These are phyloP conservation scores for Picea mariana DNA, from an alignment of 83 land plant genomes.

Conservation along the genomic window DNA sequence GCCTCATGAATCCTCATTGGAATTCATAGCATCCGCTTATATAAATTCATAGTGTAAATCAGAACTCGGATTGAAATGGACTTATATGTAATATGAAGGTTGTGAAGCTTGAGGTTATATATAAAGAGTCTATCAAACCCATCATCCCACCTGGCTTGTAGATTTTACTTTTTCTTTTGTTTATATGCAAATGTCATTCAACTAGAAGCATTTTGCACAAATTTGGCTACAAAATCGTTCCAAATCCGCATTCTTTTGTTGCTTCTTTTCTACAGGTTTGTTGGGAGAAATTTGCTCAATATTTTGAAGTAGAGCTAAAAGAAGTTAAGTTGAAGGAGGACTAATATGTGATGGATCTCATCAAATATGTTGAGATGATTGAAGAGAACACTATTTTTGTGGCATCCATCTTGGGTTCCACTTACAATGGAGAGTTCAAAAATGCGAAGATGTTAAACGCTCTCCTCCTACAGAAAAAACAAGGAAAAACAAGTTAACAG, in stretches of 20 bases:
- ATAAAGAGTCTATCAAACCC: too few relatives aligned
- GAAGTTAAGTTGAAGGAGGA: conserved; percentile 54
- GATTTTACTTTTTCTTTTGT: too few relatives aligned
- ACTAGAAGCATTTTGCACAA: too few relatives aligned
- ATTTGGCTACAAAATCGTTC: too few relatives aligned
- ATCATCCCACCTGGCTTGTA: too few relatives aligned
- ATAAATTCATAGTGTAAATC: too few relatives aligned
- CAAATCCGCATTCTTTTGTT: neutral
- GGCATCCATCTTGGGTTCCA: conserved; percentile 24
- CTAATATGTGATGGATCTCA: conserved; percentile 62
- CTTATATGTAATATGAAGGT: too few relatives aligned
- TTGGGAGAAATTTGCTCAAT: conserved; percentile 68
- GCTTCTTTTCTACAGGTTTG: conserved; percentile 36
- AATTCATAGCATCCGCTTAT: too few relatives aligned
- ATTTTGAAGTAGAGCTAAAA: conserved; percentile 64
- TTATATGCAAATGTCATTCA: too few relatives aligned
- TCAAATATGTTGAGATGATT: conserved; percentile 53
- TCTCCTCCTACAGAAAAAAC: conserved; percentile 43
- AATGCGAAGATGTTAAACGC: conserved; percentile 55
- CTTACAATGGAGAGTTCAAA: conserved; percentile 64
- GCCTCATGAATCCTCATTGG: too few relatives aligned
- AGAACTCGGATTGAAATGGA: too few relatives aligned
- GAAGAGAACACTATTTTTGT: conserved; percentile 72
- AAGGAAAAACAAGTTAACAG: conserved; percentile 47
- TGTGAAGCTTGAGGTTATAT: too few relatives aligned